Base-by-base conservation (phyloP, 148 eudicot genomes). In the Fagopyrum esculentum region DNA sequence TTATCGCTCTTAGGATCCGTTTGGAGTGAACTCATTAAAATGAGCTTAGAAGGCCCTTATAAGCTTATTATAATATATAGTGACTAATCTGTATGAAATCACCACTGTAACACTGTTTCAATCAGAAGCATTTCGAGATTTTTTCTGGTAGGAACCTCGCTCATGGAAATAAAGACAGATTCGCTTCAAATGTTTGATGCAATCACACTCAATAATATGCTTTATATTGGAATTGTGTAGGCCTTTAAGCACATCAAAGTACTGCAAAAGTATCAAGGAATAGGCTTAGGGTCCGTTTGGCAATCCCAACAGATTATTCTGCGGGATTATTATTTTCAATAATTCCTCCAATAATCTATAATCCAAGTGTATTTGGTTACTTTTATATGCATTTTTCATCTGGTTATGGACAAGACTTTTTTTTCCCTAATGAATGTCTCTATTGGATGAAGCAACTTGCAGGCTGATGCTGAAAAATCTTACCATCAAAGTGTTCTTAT, bases 401-500 rank as follows among this genome's bases (percentile, higher is more conserved):
- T 11, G 50, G 45, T 4, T 30, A 26, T 11, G 5, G 16, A 12
- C 26, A 19, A 60, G 30, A 30, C 6, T 29, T 26, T 29, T 46
- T 47, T 47, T 26, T 47, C 26, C 26, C 9, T 46, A 71, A 45
- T 71, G 74, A 71, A 45, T 17, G 51, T 47, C 74, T 71, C 22
- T 46, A 45, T 71, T 71, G 74, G 55, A 71, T 71, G 74, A 71
- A 71, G 60, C 63, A 43, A 68, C 22, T 82, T 78, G 77, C 88
- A 93, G 98, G 87, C 89, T 15, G 81, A 83, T 78, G 96, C 96
- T 69, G 93, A 93, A 81, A 89, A 86, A 84, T 86, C 85, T 71
- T 90, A 80, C 78, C 98, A 93, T 82, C 88, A 69, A 44, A 82
- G 82, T 73, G 80, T 83, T 81, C 81, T 87, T 70, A 70, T 84